Evolutionary conservation across 352 stramenopile genomes (phyloP).

Genomic region (Pythium rhizo-oryzae): DNA sequence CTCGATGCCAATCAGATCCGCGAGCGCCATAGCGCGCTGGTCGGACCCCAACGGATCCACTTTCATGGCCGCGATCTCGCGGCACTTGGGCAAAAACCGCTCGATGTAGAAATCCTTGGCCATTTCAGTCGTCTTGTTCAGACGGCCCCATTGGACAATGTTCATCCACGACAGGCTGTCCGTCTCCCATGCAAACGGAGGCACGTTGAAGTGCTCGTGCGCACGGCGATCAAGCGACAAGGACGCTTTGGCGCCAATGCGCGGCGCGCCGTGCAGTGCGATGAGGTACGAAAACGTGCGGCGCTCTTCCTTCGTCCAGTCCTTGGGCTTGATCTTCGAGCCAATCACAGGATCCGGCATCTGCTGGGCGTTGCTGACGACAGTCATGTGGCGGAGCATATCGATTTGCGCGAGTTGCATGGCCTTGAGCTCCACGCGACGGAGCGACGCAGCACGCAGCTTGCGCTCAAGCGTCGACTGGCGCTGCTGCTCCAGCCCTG

Average conservation of each 20-base stretch:
- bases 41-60: constrained; percentile 77
- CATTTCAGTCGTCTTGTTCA: constrained; percentile 79
- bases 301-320: constrained; percentile 89
- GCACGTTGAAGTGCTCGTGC: constrained; percentile 29
- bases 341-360: constrained; percentile 56
- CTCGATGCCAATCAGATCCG: constrained; percentile 82
- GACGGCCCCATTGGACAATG: constrained; percentile 77
- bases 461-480: constrained; percentile 72
- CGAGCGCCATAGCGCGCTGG: constrained; percentile 70
- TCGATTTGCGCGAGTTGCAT: constrained; percentile 86
- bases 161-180: constrained; percentile 86
- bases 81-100: constrained; percentile 75
- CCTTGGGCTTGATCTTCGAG: constrained; percentile 72
- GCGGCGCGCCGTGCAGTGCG: constrained; percentile 68
- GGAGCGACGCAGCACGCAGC: constrained; percentile 58
- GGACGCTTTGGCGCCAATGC: constrained; percentile 65
- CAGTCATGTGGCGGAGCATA: constrained; percentile 66
- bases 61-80: constrained; percentile 79
- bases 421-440: constrained; percentile 82
- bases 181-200: constrained; percentile 71
- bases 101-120: constrained; percentile 69
- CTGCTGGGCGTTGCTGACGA: constrained; percentile 68
- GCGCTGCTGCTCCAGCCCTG: constrained; percentile 67
- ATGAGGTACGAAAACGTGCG: constrained; percentile 82
- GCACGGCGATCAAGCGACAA: constrained; percentile 19